A percentile compares a stretch with the other conserved stretches of the same genome.
phyloP scores from a whole-genome alignment of 768 basidiomycete genomes.

The Kwoniella dendrophila region DNA sequence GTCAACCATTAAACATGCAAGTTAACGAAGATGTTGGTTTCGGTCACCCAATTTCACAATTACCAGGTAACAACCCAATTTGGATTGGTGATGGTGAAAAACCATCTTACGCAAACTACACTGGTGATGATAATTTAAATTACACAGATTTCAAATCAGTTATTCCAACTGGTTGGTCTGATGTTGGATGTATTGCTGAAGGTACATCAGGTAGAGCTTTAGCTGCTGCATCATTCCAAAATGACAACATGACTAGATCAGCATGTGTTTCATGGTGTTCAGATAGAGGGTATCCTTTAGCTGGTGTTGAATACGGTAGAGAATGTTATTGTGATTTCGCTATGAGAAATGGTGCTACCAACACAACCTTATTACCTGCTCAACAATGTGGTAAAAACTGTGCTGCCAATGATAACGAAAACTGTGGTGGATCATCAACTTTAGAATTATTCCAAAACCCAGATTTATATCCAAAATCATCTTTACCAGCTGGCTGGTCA shows the following conservation, averaged over 20 bases:
- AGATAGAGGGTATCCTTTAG: slow-evolving; percentile 43
- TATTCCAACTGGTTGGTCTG: slow-evolving; percentile 47
- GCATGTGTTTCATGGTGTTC: slow-evolving; percentile 39
- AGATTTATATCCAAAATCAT: slow-evolving; percentile 31
- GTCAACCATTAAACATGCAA: slow-evolving; percentile 47
- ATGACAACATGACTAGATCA: slow-evolving; percentile 50
- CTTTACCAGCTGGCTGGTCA: slow-evolving; percentile 47
- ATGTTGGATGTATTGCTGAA: slow-evolving; percentile 55
- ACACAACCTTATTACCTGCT: slow-evolving; percentile 45
- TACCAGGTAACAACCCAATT: slow-evolving; percentile 55
- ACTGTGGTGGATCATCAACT: slow-evolving; percentile 51
- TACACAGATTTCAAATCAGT: slow-evolving; percentile 37
- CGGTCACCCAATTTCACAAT: slow-evolving; percentile 32
- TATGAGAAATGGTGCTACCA: slow-evolving; percentile 51
- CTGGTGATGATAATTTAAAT: slow-evolving; percentile 28
- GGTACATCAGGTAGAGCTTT: slow-evolving; percentile 49
- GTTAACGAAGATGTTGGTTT: slow-evolving; percentile 54
- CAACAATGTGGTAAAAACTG: slow-evolving; percentile 45
- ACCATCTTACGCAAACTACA: slow-evolving; percentile 41
- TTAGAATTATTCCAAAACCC: slow-evolving; percentile 50
- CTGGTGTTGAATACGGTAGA: slow-evolving; percentile 51
- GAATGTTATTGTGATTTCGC: slow-evolving; percentile 53
- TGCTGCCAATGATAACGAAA: slow-evolving; percentile 49
- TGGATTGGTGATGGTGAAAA: slow-evolving; percentile 50
- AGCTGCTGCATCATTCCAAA: slow-evolving; percentile 32